Evolutionary conservation across 345 rosid species (phyloP).

Genomic region (Hevea brasiliensis): DNA sequence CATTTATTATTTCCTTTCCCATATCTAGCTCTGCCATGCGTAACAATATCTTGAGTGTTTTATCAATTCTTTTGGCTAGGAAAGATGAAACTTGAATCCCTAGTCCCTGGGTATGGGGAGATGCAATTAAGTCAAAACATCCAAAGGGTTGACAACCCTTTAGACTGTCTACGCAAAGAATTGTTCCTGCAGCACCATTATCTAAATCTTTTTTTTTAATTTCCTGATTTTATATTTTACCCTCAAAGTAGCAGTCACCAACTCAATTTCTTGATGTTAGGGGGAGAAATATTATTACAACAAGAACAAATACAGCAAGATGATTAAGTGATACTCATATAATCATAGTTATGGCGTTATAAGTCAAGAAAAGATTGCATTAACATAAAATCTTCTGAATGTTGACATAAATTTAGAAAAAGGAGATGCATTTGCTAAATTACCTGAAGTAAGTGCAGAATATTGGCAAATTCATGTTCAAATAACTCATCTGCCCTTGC

Average conservation of each 20-base stretch:
- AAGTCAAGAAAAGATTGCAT: not conserved
- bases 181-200: not conserved
- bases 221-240: not conserved
- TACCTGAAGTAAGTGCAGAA: conserved; percentile 88
- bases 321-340: not conserved
- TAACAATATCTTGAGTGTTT: not conserved
- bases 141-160: not conserved
- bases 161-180: not conserved
- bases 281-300: not conserved
- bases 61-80: not conserved
- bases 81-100: not conserved
- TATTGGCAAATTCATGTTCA: conserved; percentile 45
- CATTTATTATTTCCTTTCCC: too few relatives aligned
- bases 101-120: not conserved
- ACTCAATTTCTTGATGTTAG: not conserved
- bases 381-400: not conserved
- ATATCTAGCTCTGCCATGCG: too few relatives aligned
- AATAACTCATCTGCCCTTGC: conserved; percentile 54
- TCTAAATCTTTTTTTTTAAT: not conserved
- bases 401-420: not conserved
- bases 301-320: not conserved
- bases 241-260: not conserved
- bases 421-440: not conserved
- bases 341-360: not conserved
- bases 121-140: not conserved